Percentiles rank a stretch among this genome's conserved stretches.
phyloP scores from a whole-genome alignment of 805 yeast species.

The Ogataea nitratoaversa region DNA sequence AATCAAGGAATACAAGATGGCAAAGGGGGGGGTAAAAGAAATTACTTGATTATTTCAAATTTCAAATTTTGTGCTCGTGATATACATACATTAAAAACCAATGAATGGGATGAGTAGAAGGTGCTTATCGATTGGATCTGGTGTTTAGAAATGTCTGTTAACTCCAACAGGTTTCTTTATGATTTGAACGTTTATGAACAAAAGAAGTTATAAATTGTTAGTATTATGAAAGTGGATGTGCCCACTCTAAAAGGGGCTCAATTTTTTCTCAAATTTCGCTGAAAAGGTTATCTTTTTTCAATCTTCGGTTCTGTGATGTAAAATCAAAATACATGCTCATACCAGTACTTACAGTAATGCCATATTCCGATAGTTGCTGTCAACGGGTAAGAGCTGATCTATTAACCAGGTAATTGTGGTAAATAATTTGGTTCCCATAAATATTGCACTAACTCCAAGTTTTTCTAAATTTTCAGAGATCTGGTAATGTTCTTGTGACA shows the following conservation, averaged over 20 bases:
- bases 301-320: background rate
- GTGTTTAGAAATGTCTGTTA: background rate
- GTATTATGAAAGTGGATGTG: no score
- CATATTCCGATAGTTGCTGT: slow-evolving; percentile 20
- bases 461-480: background rate
- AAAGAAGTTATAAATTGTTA: no score
- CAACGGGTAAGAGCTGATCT: slow-evolving; percentile 19
- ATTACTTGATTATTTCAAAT: background rate
- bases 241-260: background rate
- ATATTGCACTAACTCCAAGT: slow-evolving; percentile 9
- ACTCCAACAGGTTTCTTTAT: background rate
- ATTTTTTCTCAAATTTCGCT: no score
- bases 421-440: slow-evolving; percentile 14
- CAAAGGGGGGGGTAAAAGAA: background rate
- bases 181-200: no score
- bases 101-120: slow-evolving; percentile 7
- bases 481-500: no score
- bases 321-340: no score
- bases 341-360: slow-evolving; percentile 24
- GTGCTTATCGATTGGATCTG: background rate
- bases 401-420: slow-evolving; percentile 15
- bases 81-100: slow-evolving; percentile 7
- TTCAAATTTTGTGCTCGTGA: background rate
- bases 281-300: background rate
- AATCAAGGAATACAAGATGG: background rate